Percentiles rank a stretch among this genome's conserved stretches.
phyloP scores from a whole-genome alignment of 768 basidiomycete species.

The Kondoa malvinella region DNA sequence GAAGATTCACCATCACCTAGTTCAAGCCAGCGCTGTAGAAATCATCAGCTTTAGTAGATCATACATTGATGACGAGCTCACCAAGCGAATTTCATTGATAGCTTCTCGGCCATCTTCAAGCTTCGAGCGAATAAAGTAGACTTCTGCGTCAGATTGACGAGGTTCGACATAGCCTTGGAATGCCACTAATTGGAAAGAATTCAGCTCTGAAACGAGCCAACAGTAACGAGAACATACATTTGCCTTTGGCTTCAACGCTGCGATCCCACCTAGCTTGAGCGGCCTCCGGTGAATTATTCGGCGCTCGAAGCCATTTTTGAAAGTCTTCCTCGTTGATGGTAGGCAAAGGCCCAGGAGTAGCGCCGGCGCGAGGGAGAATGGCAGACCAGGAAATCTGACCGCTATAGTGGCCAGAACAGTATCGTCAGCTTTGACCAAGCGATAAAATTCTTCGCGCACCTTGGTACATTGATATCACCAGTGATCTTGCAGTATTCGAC shows the following conservation, averaged over 20 bases:
- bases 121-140: neutral
- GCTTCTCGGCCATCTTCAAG: neutral
- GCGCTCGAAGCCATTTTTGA: neutral
- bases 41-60: neutral
- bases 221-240: neutral
- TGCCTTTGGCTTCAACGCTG: neutral
- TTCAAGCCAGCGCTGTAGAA: neutral
- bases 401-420: neutral
- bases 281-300: neutral
- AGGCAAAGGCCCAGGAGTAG: neutral
- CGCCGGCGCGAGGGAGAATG: neutral
- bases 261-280: neutral
- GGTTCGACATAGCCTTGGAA: neutral
- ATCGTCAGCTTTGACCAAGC: neutral
- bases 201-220: neutral
- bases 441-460: neutral
- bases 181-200: neutral
- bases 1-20: neutral
- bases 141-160: neutral
- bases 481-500: slow-evolving; percentile 3
- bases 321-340: neutral
- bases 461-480: slow-evolving; percentile 2
- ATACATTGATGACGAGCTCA: neutral
- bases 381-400: neutral
- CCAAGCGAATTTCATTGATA: neutral